Conservation (phyloP, 1,139 yeast species). For the Kodamaea derodonti region DNA sequence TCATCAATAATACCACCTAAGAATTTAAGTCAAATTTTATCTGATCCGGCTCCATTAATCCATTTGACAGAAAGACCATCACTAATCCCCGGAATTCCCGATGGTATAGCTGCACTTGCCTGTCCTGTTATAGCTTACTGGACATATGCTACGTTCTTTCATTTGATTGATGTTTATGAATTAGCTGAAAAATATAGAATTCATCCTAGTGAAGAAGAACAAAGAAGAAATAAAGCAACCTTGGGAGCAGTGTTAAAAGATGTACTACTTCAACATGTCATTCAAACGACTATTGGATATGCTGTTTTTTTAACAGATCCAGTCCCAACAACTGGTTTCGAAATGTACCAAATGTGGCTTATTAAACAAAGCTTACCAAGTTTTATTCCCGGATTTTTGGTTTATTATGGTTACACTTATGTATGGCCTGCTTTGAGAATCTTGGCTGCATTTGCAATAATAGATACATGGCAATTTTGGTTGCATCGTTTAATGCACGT, state of each 20-base stretch:
- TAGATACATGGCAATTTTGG: slow-evolving; percentile 95
- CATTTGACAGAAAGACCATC: slow-evolving; percentile 26
- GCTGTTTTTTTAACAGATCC: slow-evolving; percentile 56
- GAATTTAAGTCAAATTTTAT: slow-evolving; percentile 16
- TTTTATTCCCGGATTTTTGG: slow-evolving; percentile 39
- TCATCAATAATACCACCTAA: slow-evolving; percentile 13
- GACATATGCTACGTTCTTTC: slow-evolving; percentile 71
- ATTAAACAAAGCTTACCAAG: slow-evolving; percentile 37
- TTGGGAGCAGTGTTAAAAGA: slow-evolving; percentile 68
- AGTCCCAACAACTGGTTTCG: slow-evolving; percentile 68
- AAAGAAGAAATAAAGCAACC: slow-evolving; percentile 69
- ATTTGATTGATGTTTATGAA: slow-evolving; percentile 66
- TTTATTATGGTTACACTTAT: slow-evolving; percentile 53
- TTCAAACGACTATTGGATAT: slow-evolving; percentile 73
- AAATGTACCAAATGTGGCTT: slow-evolving; percentile 64
- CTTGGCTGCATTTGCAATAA: slow-evolving; percentile 59
- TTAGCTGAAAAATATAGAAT: slow-evolving; percentile 80
- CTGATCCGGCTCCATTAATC: slow-evolving; percentile 12
- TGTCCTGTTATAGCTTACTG: slow-evolving; percentile 84
- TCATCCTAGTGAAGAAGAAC: slow-evolving; percentile 86
- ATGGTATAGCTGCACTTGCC: slow-evolving; percentile 66
- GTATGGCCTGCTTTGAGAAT: slow-evolving; percentile 59
- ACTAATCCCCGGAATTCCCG: slow-evolving; percentile 60
- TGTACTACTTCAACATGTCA: slow-evolving; percentile 76
- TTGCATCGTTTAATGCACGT: slow-evolving; percentile 86